A percentile compares a stretch with the other conserved stretches of the same genome.
Evolutionary conservation across 2,329 filamentous ascomycete genomes (phyloP).

Genomic region (Epichloe elymi): DNA sequence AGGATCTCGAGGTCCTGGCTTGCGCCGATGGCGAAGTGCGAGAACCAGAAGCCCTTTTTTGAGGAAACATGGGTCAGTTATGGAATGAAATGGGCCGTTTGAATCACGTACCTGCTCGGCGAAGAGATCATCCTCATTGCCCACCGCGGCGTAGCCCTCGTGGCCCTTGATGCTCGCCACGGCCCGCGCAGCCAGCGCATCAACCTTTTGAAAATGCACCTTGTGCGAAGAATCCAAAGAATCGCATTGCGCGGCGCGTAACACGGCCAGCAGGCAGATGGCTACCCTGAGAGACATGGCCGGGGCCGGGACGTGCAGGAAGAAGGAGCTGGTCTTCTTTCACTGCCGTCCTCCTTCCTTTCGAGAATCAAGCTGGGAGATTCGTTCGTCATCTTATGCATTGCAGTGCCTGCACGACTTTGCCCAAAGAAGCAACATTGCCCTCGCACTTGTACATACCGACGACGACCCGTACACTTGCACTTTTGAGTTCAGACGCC

Average conservation of each 20-base stretch:
- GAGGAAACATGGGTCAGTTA: neutral
- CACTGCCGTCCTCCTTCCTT: neutral
- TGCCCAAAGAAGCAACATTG: too few species aligned
- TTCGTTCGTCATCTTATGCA: too few species aligned
- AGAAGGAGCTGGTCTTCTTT: neutral
- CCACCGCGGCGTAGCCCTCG: too few species aligned
- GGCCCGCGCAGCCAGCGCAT: neutral
- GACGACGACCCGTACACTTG: too few species aligned
- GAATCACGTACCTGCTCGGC: neutral
- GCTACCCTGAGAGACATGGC: neutral
- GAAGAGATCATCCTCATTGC: neutral
- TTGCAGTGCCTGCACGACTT: too few species aligned
- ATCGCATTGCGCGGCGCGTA: neutral
- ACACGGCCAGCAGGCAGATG: neutral
- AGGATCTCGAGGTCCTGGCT: conserved; percentile 10
- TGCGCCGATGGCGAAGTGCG: conserved; percentile 10
- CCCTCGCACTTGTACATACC: too few species aligned
- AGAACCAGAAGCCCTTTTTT: conserved; percentile 11
- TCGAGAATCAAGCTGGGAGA: too few species aligned
- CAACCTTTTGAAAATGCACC: neutral
- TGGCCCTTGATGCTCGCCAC: neutral
- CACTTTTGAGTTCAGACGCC: too few species aligned
- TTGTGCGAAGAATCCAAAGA: neutral
- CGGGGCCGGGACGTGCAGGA: neutral
- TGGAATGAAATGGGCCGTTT: too few species aligned